A percentile compares a stretch with the other conserved stretches of the same genome.
phyloP scores from a whole-genome alignment of 495 filamentous ascomycete species.

The Lentithecium fluviatile region DNA sequence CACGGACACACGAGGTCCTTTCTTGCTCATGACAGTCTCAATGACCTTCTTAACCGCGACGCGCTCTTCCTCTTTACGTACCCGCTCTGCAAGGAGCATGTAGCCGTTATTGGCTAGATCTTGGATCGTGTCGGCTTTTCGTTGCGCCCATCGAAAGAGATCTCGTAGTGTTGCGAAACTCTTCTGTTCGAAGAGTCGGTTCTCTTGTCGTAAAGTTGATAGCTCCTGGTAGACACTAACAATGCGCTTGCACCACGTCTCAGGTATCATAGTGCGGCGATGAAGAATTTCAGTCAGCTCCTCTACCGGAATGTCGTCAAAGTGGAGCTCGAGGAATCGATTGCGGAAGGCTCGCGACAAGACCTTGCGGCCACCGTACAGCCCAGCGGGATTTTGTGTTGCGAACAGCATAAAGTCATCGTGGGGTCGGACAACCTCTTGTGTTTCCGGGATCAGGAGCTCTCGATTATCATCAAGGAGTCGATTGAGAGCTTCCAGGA shows the following conservation, averaged over 20 bases:
- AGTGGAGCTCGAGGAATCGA: constrained; percentile 94
- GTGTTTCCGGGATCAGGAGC: constrained; percentile 93
- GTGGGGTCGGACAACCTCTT: constrained; percentile 87
- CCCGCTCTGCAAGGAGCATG: constrained; percentile 92
- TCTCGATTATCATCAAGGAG: constrained; percentile 97
- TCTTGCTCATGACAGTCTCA: constrained; percentile 76
- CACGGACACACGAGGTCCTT: constrained; percentile 60
- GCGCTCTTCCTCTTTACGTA: constrained; percentile 86
- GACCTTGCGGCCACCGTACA: constrained; percentile 92
- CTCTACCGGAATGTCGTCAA: constrained; percentile 94
- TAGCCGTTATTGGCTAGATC: constrained; percentile 90
- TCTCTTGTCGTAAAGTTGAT: constrained; percentile 82
- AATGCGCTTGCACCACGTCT: constrained; percentile 85
- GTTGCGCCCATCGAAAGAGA: constrained; percentile 93
- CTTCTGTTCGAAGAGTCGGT: constrained; percentile 91
- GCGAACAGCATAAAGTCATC: constrained; percentile 97
- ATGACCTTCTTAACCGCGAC: constrained; percentile 81
- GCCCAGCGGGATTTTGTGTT: constrained; percentile 95
- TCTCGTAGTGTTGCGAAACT: constrained; percentile 96
- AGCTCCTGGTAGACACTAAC: constrained; percentile 93
- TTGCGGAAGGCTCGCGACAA: constrained; percentile 94
- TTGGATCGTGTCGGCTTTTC: constrained; percentile 78
- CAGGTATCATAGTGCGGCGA: constrained; percentile 81
- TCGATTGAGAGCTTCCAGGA: constrained; percentile 91
- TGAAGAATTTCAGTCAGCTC: constrained; percentile 92